phyloP scores from a whole-genome alignment of 208 protist species.

The Leishmania braziliensis region DNA sequence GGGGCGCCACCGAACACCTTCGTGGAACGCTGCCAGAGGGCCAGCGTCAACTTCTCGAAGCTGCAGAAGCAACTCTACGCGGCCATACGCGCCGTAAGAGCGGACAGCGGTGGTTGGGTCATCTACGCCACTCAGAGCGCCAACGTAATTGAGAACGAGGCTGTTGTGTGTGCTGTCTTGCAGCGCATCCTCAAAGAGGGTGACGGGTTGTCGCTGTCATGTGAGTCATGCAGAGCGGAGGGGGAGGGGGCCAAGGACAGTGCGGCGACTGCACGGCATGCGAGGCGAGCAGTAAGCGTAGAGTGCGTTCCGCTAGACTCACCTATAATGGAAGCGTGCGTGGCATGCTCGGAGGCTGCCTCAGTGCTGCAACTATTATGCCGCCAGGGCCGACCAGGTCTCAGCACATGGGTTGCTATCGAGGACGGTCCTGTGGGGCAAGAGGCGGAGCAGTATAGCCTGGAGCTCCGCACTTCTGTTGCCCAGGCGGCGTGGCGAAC shows the following conservation, averaged over 20 bases:
- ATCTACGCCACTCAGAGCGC: constrained; percentile 94
- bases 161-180: constrained; percentile 85
- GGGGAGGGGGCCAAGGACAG: background rate
- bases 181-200: constrained; percentile 23
- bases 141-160: constrained; percentile 95
- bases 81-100: constrained; percentile 21
- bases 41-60: constrained; percentile 44
- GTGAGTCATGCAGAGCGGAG: background rate
- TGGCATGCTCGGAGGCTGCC: constrained; percentile 9
- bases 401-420: constrained; percentile 58
- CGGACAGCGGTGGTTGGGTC: constrained; percentile 55
- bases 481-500: constrained; percentile 51
- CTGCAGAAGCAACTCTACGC: constrained; percentile 41
- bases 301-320: constrained; percentile 34
- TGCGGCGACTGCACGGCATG: background rate
- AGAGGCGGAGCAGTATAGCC: constrained; percentile 33
- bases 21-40: constrained; percentile 43
- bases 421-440: constrained; percentile 47
- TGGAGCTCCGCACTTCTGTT: constrained; percentile 38
- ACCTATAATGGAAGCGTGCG: background rate
- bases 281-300: constrained; percentile 1
- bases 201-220: background rate
- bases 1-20: constrained; percentile 43
- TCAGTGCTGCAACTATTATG: constrained; percentile 24
- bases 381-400: constrained; percentile 30